Evolutionary conservation across 1,284 basidiomycete genomes (phyloP), one percentile per base, ranked within the genome.

Genomic region (Cryptococcus amylolentus): DNA sequence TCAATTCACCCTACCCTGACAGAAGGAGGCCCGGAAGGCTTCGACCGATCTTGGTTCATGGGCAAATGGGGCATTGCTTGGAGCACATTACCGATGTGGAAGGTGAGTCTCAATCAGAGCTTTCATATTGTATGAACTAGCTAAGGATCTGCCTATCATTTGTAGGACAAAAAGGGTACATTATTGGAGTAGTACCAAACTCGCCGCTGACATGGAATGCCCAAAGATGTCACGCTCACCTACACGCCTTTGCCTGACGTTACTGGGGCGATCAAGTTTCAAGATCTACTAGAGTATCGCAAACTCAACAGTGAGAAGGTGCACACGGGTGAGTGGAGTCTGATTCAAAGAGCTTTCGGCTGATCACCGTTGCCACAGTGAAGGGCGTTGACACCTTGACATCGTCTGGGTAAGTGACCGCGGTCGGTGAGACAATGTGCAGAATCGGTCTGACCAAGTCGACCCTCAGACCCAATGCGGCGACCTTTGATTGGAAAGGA

Each of bases 41-140:
- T 80, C 51, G 73, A 80, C 40, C 55, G 64, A 27, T 50, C 46
- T 10, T 69, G 68, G 59, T 77, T 81, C 61, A 79, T 81, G 76
- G 80, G 80, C 14, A 77, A 71, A 47, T 82, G 80, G 80, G 67
- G 76, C 38, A 79, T 81, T 18, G 75, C 74, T 4, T 79, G 80
- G 70, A 79, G 78, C 26, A 81, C 80, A 2, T 62, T 82, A 41
- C 78, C 81, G 1, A 78, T 81, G 60, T 81, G 81, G 81, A 80
- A 79, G 70, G 80, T 80, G 55, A 61, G 72, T 55, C 13, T n/a
- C 16, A 5, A 7, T 13, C 16, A 18, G 13, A 8, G 26, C n/a
- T 16, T 23, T 2, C 23, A 23, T 23, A 23, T 23, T 3, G 23
- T 23, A 41, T 40, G 49, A 16, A 9, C 13, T 16, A 38, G 48